phyloP scores from a whole-genome alignment of 2,329 filamentous ascomycete species.

The Penicillium brevicompactum region DNA sequence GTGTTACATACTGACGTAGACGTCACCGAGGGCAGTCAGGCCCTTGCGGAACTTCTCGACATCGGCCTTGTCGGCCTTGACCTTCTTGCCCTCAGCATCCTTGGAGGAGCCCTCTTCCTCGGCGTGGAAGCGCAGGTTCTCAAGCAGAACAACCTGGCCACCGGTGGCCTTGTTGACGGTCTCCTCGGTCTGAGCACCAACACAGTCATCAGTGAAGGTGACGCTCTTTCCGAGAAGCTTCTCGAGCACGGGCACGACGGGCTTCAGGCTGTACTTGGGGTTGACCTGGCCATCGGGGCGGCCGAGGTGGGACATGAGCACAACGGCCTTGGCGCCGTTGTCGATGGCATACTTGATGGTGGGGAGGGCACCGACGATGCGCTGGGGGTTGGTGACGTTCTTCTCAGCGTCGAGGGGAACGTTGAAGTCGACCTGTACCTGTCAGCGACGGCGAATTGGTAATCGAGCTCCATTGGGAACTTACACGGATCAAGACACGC shows the following conservation, averaged over 20 bases:
- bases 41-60: slow-evolving; percentile 94
- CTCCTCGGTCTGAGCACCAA: slow-evolving; percentile 86
- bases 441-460: slow-evolving; percentile 10
- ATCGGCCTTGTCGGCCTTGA: slow-evolving; percentile 92
- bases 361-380: slow-evolving; percentile 91
- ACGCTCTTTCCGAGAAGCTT: slow-evolving; percentile 84
- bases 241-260: slow-evolving; percentile 87
- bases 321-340: slow-evolving; percentile 84
- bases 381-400: slow-evolving; percentile 97
- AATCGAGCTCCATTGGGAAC: slow-evolving; percentile 40
- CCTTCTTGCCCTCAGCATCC: slow-evolving; percentile 93
- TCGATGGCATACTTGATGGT: slow-evolving; percentile 95
- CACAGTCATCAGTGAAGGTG: slow-evolving; percentile 85
- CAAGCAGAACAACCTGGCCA: slow-evolving; percentile 85
- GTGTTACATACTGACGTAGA: slow-evolving; percentile 80
- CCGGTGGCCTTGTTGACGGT: slow-evolving; percentile 79
- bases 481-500: slow-evolving; percentile 93
- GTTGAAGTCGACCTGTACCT: slow-evolving; percentile 92
- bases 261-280: slow-evolving; percentile 91
- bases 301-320: slow-evolving; percentile 98
- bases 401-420: slow-evolving; percentile 91
- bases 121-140: slow-evolving; percentile 97
- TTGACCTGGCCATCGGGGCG: slow-evolving; percentile 89
- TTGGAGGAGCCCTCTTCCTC: slow-evolving; percentile 98
- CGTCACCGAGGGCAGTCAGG: slow-evolving; percentile 88